Conservation (phyloP, 2,329 filamentous ascomycete species). For the Massarina eburnea region DNA sequence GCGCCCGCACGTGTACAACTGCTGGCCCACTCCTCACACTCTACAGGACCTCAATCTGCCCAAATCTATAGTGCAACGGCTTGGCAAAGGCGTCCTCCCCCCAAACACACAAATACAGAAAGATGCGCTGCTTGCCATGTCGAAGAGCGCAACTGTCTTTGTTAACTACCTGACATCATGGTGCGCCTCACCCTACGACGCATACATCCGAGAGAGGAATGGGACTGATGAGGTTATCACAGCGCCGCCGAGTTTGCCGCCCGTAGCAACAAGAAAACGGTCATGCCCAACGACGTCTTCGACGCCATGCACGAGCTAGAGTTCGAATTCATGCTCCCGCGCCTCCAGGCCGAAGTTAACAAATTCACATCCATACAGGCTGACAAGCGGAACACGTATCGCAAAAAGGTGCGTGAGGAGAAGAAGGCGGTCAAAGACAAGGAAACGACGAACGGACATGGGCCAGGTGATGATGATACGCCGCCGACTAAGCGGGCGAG, state of each 20-base stretch:
- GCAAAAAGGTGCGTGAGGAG: conserved; percentile 68
- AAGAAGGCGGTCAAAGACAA: conserved; percentile 48
- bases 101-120: conserved; percentile 82
- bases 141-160: conserved; percentile 80
- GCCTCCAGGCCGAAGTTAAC: conserved; percentile 73
- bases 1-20: conserved; percentile 4
- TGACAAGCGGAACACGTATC: conserved; percentile 73
- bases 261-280: conserved; percentile 72
- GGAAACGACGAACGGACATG: conserved; percentile 18
- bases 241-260: conserved; percentile 75
- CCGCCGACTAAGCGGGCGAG: conserved; percentile 55
- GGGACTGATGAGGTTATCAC: neutral
- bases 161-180: conserved; percentile 76
- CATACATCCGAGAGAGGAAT: no score
- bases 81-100: conserved; percentile 78
- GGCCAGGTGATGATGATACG: conserved; percentile 41
- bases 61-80: conserved; percentile 76
- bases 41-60: conserved; percentile 68
- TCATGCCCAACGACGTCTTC: conserved; percentile 74
- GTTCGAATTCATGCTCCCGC: conserved; percentile 69
- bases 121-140: conserved; percentile 77
- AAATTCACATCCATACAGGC: conserved; percentile 75
- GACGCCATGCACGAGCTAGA: conserved; percentile 76
- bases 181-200: conserved; percentile 51
- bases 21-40: neutral